A percentile compares a stretch with the other conserved stretches of the same genome.
These are phyloP conservation scores for Acacia acuminata DNA, from an alignment of 306 rosid genomes.

Conservation along the genomic window DNA sequence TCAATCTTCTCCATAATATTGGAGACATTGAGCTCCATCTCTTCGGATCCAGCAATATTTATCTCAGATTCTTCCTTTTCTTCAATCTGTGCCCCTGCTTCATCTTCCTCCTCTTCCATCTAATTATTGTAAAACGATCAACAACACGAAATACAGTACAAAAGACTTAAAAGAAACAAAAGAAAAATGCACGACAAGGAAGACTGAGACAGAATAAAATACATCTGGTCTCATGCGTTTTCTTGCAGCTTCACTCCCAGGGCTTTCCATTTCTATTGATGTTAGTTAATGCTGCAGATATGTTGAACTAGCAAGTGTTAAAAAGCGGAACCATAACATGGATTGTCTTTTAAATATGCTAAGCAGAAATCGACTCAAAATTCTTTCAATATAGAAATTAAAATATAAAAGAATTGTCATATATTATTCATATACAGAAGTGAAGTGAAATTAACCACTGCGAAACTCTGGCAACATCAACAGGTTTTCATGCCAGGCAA, in stretches of 20 bases:
- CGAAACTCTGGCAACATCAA: constrained; percentile 17
- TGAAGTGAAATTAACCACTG: constrained; percentile 4
- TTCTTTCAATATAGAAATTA: neutral
- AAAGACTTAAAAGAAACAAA: neutral
- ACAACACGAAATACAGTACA: neutral
- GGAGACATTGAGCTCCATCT: constrained; percentile 65
- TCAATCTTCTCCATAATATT: constrained; percentile 70
- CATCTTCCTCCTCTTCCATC: constrained; percentile 46
- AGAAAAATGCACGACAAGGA: neutral
- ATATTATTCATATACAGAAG: neutral
- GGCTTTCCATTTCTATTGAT: constrained; percentile 44
- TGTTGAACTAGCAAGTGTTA: neutral
- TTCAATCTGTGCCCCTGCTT: constrained; percentile 42
- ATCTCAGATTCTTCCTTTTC: constrained; percentile 52
- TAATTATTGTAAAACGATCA: constrained; percentile 4
- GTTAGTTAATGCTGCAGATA: constrained; percentile 24
- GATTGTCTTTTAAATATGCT: neutral
- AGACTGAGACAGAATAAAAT: constrained; percentile 9
- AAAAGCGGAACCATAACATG: constrained; percentile 6
- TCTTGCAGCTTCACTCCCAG: constrained; percentile 39
- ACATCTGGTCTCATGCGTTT: constrained; percentile 61
- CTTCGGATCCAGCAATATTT: constrained; percentile 53
- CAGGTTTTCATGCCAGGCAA: neutral
- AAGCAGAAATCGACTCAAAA: neutral
- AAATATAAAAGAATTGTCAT: neutral